phyloP scores from a whole-genome alignment of 2,329 filamentous ascomycete genomes.

The Cadophora sp. region DNA sequence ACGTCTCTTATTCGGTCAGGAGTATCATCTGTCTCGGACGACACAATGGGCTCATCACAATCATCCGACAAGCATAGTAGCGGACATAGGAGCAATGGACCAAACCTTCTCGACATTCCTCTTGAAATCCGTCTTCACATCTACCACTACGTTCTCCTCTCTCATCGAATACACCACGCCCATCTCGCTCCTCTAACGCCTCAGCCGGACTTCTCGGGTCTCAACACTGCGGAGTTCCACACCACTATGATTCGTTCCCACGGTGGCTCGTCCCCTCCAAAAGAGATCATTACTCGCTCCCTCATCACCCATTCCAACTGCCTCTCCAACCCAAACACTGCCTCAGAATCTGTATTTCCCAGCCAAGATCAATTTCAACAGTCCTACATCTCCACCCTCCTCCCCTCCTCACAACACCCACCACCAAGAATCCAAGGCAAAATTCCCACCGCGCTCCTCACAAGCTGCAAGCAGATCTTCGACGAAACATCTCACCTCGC shows the following conservation, averaged over 20 bases:
- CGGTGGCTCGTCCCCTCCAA: not conserved
- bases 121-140: conserved; percentile 55
- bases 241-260: conserved; percentile 11
- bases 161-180: conserved; percentile 48
- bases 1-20: conserved; percentile 11
- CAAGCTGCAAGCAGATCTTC: conserved; percentile 50
- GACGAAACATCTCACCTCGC: conserved; percentile 50
- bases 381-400: not conserved
- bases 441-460: conserved; percentile 51
- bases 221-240: conserved; percentile 21
- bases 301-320: not conserved
- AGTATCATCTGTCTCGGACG: not conserved
- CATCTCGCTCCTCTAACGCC: conserved; percentile 47
- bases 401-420: not conserved
- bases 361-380: not conserved
- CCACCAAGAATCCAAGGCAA: conserved; percentile 45
- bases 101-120: conserved; percentile 48
- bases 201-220: conserved; percentile 6
- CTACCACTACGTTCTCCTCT: conserved; percentile 51
- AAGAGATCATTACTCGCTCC: conserved; percentile 4
- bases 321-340: not conserved
- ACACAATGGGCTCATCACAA: not conserved
- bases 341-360: not conserved
- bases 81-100: not conserved
- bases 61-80: not conserved